A percentile compares a stretch with the other conserved stretches of the same genome.
Evolutionary conservation across 2,329 filamentous ascomycete genomes (phyloP).

Genomic region (Arthrobotrys sinensis): DNA sequence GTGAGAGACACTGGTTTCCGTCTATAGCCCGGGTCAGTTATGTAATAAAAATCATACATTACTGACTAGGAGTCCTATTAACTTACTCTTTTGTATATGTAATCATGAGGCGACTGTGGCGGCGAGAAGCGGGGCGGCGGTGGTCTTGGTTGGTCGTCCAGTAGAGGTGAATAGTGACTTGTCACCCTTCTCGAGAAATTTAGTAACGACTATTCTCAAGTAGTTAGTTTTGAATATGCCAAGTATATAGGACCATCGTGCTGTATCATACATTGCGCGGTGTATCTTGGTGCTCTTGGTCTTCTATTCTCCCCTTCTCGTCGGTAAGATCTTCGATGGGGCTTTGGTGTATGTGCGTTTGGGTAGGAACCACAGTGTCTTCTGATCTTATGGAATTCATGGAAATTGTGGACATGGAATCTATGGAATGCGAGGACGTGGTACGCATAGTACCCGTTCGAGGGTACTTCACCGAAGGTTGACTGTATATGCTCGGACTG

Average conservation of each 20-base stretch:
- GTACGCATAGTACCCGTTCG: constrained; percentile 33
- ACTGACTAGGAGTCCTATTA: neutral
- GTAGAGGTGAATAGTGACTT: constrained; percentile 20
- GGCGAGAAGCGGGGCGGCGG: neutral
- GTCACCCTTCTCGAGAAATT: constrained; percentile 2
- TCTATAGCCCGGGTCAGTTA: neutral
- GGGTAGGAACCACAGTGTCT: constrained; percentile 22
- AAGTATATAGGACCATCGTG: neutral
- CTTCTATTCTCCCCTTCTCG: neutral
- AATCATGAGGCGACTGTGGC: neutral
- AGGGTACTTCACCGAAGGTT: constrained; percentile 37
- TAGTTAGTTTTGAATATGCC: neutral
- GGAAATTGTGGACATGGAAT: constrained; percentile 2
- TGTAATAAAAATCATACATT: neutral
- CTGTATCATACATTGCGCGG: neutral
- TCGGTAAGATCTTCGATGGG: constrained; percentile 12
- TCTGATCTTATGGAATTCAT: neutral
- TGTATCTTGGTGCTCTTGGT: neutral
- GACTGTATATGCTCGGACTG: constrained; percentile 51
- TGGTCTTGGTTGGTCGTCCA: constrained; percentile 30
- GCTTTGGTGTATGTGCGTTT: neutral
- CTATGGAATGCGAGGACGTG: constrained; percentile 22
- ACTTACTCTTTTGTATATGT: constrained; percentile 35
- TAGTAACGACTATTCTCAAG: neutral
- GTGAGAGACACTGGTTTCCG: constrained; percentile 8